A percentile compares a stretch with the other conserved stretches of the same genome.
Evolutionary conservation across 208 protist genomes (phyloP).

Genomic region (Acanthamoeba healyi): DNA sequence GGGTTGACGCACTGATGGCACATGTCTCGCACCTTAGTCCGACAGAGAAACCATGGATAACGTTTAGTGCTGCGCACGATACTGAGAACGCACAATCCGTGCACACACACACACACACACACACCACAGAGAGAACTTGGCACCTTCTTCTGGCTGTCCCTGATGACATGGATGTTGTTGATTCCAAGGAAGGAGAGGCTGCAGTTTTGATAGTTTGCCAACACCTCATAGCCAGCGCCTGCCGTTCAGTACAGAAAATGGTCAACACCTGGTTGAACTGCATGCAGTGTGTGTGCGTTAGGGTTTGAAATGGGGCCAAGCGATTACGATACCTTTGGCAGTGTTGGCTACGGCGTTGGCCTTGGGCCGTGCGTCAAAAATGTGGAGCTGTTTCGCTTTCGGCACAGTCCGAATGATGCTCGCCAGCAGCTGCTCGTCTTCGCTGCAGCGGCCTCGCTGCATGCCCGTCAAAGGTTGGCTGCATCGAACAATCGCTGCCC

Average conservation of each 20-base stretch:
- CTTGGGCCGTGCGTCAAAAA: conserved; percentile 73
- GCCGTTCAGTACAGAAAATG: background rate
- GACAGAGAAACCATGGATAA: no score
- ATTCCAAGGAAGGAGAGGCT: conserved; percentile 91
- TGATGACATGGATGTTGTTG: conserved; percentile 92
- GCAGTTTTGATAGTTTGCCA: conserved; percentile 87
- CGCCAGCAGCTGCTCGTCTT: conserved; percentile 56
- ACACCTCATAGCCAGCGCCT: conserved; percentile 71
- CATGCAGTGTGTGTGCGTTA: no score
- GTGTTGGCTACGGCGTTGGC: conserved; percentile 73
- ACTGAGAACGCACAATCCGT: background rate
- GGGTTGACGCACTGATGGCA: conserved; percentile 46
- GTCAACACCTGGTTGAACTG: background rate
- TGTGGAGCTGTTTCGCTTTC: conserved; percentile 33
- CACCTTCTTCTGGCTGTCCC: conserved; percentile 74
- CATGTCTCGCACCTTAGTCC: conserved; percentile 45
- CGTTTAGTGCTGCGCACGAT: no score
- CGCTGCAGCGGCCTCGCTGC: conserved; percentile 33
- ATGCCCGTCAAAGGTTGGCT: conserved; percentile 68
- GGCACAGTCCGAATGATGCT: conserved; percentile 26
- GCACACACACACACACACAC: background rate
- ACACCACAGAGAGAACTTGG: no score
- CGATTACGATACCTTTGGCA: conserved; percentile 45
- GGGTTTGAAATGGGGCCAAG: no score
- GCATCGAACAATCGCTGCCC: conserved; percentile 55